phyloP scores from a whole-genome alignment of 495 filamentous ascomycete species.

The Xylaria telfairii region DNA sequence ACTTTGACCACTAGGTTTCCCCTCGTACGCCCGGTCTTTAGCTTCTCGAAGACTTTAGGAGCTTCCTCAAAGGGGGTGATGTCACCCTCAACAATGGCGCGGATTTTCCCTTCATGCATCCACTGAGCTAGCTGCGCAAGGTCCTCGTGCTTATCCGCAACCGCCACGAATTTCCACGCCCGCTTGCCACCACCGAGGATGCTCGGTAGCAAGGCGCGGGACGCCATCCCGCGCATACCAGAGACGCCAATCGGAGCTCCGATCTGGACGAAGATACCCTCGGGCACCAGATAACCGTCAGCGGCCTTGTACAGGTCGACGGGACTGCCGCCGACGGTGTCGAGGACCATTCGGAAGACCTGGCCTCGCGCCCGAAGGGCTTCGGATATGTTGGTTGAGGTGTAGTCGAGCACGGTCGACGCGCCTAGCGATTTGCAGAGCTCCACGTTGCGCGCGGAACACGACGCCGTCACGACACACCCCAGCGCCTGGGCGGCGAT shows the following conservation, averaged over 20 bases:
- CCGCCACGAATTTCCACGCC: slow-evolving; percentile 52
- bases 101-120: slow-evolving; percentile 67
- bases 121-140: slow-evolving; percentile 62
- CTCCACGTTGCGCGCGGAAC: slow-evolving; percentile 63
- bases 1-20: slow-evolving; percentile 75
- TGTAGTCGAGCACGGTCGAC: slow-evolving; percentile 75
- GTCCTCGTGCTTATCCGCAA: slow-evolving; percentile 51
- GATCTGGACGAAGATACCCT: slow-evolving; percentile 64
- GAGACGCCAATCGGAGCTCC: slow-evolving; percentile 41
- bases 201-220: slow-evolving; percentile 53
- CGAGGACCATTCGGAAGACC: slow-evolving; percentile 63
- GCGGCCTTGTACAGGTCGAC: slow-evolving; percentile 59
- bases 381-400: slow-evolving; percentile 51
- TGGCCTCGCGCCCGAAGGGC: slow-evolving; percentile 55
- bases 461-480: slow-evolving; percentile 66
- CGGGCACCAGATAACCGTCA: slow-evolving; percentile 60
- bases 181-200: slow-evolving; percentile 71
- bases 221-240: slow-evolving; percentile 31
- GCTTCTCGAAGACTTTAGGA: slow-evolving; percentile 66
- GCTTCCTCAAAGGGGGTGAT: slow-evolving; percentile 66
- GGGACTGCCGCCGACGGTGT: slow-evolving; percentile 59
- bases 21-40: slow-evolving; percentile 65
- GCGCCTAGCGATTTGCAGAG: slow-evolving; percentile 66
- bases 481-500: slow-evolving; percentile 41
- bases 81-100: slow-evolving; percentile 62